Evolutionary conservation across 768 basidiomycete species (phyloP).

Genomic region (Boletus reticuloceps): DNA sequence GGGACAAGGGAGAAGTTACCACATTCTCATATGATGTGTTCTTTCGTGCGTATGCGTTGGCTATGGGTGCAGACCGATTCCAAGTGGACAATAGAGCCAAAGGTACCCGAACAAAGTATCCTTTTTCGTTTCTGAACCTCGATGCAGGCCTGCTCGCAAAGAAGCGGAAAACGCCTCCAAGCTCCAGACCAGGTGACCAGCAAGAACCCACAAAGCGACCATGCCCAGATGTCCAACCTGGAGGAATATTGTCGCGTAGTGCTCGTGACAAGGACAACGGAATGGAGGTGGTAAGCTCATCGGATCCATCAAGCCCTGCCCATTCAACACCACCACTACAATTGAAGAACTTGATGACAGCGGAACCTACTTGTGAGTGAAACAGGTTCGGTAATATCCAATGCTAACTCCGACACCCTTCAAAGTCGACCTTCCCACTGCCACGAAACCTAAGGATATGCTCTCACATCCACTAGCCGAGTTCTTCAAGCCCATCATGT

Average conservation of each 20-base stretch:
- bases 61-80: conserved; percentile 5
- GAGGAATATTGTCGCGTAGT: background rate
- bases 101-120: background rate
- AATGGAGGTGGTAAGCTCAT: conserved; percentile 1
- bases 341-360: background rate
- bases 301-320: background rate
- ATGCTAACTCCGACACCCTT: background rate
- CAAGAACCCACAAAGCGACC: conserved; percentile 1
- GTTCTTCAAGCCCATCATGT: conserved; percentile 10
- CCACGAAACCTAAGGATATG: background rate
- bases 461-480: conserved; percentile 5
- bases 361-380: conserved; percentile 1
- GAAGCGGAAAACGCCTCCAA: conserved; percentile 1
- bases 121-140: background rate
- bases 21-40: background rate
- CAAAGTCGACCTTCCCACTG: background rate
- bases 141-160: background rate
- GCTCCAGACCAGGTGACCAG: background rate
- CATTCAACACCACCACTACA: background rate
- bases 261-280: background rate
- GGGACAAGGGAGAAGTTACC: conserved; percentile 2
- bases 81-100: conserved; percentile 2
- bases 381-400: background rate
- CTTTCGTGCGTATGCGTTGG: conserved; percentile 11
- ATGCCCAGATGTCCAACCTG: background rate